These are phyloP conservation scores for Colletotrichum scovillei DNA, from an alignment of 2,329 filamentous ascomycete genomes.

Conservation along the genomic window DNA sequence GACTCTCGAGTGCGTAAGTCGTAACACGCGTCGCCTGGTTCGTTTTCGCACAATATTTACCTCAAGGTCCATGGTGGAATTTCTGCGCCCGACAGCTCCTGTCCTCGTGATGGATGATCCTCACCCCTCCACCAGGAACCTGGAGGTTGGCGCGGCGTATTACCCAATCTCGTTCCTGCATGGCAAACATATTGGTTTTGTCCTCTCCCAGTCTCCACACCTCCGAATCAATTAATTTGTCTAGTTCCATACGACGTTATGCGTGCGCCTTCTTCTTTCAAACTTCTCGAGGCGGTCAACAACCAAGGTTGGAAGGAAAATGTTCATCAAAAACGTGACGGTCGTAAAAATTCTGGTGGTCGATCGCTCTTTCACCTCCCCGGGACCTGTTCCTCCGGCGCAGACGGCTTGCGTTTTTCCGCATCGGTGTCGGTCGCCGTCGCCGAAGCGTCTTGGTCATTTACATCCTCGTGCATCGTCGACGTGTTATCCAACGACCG, in stretches of 20 bases:
- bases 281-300: neutral
- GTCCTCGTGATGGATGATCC: neutral
- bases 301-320: neutral
- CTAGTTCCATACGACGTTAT: neutral
- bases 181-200: neutral
- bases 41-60: neutral
- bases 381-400: slow-evolving; percentile 7
- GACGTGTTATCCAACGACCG: neutral
- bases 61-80: neutral
- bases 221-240: neutral
- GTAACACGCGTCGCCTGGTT: neutral
- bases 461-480: neutral
- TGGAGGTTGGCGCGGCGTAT: too few relatives aligned
- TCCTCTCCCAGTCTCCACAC: neutral
- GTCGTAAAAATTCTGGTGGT: neutral
- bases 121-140: neutral
- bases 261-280: neutral
- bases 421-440: slow-evolving; percentile 21
- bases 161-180: neutral
- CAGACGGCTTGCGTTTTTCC: slow-evolving; percentile 5
- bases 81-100: neutral
- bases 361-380: neutral
- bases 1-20: neutral
- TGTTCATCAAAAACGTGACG: too few relatives aligned
- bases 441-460: neutral